These are phyloP conservation scores for Centella asiatica DNA, from an alignment of 129 eudicot genomes.

Conservation along the genomic window DNA sequence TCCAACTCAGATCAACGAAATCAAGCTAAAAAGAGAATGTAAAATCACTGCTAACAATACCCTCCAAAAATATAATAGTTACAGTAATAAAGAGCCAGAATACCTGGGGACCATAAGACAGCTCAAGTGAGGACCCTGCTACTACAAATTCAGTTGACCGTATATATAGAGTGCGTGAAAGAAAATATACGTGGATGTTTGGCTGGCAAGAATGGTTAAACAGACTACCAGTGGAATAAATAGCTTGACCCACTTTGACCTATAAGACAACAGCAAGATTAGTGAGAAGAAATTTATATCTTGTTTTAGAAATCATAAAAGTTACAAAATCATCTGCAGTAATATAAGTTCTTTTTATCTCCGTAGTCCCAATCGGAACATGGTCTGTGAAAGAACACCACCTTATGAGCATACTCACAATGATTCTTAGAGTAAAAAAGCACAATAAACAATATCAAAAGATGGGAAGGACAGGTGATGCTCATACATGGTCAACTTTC, in stretches of 20 bases:
- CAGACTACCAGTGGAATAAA: slow-evolving; percentile 75
- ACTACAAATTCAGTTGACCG: slow-evolving; percentile 55
- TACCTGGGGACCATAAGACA: slow-evolving; percentile 97
- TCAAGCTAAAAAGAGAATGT: neutral
- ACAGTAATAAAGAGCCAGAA: slow-evolving; percentile 3
- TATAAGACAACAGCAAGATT: slow-evolving; percentile 17
- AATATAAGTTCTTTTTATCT: neutral
- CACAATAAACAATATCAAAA: too few species aligned
- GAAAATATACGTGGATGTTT: slow-evolving; percentile 73
- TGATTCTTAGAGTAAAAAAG: too few species aligned
- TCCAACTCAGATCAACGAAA: neutral
- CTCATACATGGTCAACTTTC: too few species aligned
- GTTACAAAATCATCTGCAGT: neutral
- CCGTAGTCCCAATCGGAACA: neutral
- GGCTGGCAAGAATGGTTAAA: slow-evolving; percentile 96
- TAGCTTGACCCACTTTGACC: slow-evolving; percentile 93
- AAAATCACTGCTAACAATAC: neutral
- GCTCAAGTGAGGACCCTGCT: slow-evolving; percentile 59
- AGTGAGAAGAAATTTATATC: neutral
- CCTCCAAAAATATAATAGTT: neutral
- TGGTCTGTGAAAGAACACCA: neutral
- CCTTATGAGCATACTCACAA: too few species aligned
- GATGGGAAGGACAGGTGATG: too few species aligned
- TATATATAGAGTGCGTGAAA: slow-evolving; percentile 69
- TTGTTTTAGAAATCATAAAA: neutral